A percentile compares a stretch with the other conserved stretches of the same genome.
Conservation (phyloP, 345 rosid genomes). For the Salix suchowensis region DNA sequence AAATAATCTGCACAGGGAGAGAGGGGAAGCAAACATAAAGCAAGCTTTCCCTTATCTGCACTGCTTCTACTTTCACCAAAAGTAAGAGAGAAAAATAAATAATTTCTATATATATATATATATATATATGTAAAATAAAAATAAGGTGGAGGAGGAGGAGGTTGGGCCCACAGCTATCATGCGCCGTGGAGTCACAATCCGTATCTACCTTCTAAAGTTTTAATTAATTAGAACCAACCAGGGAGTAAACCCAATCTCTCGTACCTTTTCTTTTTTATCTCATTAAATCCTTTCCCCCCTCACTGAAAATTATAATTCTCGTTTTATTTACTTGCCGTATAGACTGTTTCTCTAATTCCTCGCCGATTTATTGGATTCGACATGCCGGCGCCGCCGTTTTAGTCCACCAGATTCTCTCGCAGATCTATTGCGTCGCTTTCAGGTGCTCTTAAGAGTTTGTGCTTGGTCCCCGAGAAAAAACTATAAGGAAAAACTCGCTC, state of each 20-base stretch:
- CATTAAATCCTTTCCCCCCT: background rate
- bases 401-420: conserved; percentile 11
- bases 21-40: conserved; percentile 24
- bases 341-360: conserved; percentile 24
- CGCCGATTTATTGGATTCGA: conserved; percentile 33
- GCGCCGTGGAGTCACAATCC: conserved; percentile 39
- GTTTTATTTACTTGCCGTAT: background rate
- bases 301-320: background rate
- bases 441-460: conserved; percentile 26
- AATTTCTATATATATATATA: background rate
- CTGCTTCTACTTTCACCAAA: background rate
- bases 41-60: conserved; percentile 5
- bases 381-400: conserved; percentile 47
- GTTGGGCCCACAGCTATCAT: conserved; percentile 28
- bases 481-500: background rate
- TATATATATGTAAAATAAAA: background rate
- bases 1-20: background rate
- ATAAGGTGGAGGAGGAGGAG: background rate
- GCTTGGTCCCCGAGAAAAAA: conserved; percentile 28
- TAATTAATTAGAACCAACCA: conserved; percentile 28
- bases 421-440: conserved; percentile 32
- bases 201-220: conserved; percentile 19
- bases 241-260: background rate
- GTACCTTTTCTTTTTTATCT: background rate
- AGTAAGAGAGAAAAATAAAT: background rate